Evolutionary conservation across 2,329 filamentous ascomycete species (phyloP), one percentile per base, ranked within the genome.

Genomic region (Trichophyton simii): DNA sequence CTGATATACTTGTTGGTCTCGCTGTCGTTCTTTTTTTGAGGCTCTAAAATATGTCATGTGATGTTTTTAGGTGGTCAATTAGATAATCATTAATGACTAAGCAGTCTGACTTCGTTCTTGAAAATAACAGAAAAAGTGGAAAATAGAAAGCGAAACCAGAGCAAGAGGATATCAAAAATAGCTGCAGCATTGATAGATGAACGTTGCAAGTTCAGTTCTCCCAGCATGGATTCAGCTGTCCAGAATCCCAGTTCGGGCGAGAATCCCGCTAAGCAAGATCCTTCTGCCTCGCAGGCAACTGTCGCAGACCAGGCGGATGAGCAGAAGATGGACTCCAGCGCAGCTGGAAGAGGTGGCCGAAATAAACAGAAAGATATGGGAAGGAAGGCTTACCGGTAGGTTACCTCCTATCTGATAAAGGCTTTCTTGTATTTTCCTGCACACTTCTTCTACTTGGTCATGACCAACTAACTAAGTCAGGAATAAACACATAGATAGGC

Each of bases 351-450:
- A 58, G 69, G 71, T 71, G 69, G 71, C 67, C 71, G 74, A 71
- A 76, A 78, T 80, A 84, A 83, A 82, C 85, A 82, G 71, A 79
- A 79, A 72, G 82, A 87, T 82, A 76, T 86, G 82, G 85, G 86
- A 68, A 77, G 86, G 73, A 78, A 77, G 64, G 84, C 85, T 71
- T 86, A 83, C 75, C 80, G 80, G 86, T 87, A 78, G 9, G 18
- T 20, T 36, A 52, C 6, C 31, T 11, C 3, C 22, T n/a, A 46
- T 66, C 55, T 46, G 22, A 15, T 2, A 3, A 7, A 2, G 20
- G 3, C 2, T 1, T 44, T 44, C 18, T 6, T 18, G 41, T 18
- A 7, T 44, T n/a, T 44, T 5, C 18, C 1, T n/a, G 7, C n/a
- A 7, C 20, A 44, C 7, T n/a, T 44, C 13, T 15, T n/a, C 15